Evolutionary conservation across 2,329 filamentous ascomycete genomes (phyloP), one percentile per base, ranked within the genome.

Genomic region (Tolypocladium ophioglossoides): DNA sequence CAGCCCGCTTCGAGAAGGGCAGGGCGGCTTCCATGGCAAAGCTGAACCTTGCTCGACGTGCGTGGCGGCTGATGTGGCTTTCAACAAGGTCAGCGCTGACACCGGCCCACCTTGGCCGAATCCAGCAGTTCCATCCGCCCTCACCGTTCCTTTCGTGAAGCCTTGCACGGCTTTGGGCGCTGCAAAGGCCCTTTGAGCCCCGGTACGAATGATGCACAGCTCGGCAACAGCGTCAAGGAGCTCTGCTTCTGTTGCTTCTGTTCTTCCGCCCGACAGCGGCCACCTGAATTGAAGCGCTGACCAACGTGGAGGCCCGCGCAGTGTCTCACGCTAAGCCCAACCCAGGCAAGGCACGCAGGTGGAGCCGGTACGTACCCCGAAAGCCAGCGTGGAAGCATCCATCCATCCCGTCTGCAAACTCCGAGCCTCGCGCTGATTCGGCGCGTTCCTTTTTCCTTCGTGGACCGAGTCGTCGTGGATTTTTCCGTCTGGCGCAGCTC

Each of bases 361-460:
- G 18, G 44, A 32, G 27, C 3, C 3, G 34, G 50, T 51, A 51
- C 50, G 50, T 47, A 47, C 41, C 41, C 38, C 8, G 46, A 38
- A 54, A 54, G 52, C 47, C 52, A 54, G 34, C 52, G 52, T 54
- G 52, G 52, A 50, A 54, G 47, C 41, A 46, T n/a, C 22, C 12
- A 44, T 27, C 2, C 32, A 34, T 11, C 32, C n/a, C n/a, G n/a
- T n/a, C 20, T 10, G 5, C 51, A 20, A 10, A 11, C 18, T 48
- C 14, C 18, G 44, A 47, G 44, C 44, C 44, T 32, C 18, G 44
- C 44, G 44, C 44, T 48, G 44, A 48, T 14, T 27, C 44, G 44
- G n/a, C 44, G 32, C 44, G 44, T 47, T 47, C 11, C 44, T 47
- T 48, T 32, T 20, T 34, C 27, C 44, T n/a, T 32, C 10, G 9